A percentile compares a stretch with the other conserved stretches of the same genome.
Evolutionary conservation across 1,284 basidiomycete species (phyloP).

Genomic region (Caloboletus firmus): DNA sequence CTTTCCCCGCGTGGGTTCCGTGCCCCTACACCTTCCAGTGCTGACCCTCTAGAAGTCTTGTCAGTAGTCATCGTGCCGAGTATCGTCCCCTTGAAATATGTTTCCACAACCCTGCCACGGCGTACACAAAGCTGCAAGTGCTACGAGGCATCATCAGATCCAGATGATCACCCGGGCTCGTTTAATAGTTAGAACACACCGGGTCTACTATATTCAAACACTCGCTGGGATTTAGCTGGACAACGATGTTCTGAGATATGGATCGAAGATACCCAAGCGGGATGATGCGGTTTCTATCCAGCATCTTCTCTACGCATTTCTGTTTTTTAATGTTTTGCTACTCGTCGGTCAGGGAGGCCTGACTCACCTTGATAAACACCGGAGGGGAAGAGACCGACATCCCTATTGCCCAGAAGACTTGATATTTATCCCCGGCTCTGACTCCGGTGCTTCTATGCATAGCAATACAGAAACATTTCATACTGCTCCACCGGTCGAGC

Average conservation of each 20-base stretch:
- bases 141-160: neutral
- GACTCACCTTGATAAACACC: constrained; percentile 44
- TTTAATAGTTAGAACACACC: constrained; percentile 64
- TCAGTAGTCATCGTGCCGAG: constrained; percentile 74
- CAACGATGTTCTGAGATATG: constrained; percentile 28
- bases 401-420: constrained; percentile 21
- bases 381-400: constrained; percentile 25
- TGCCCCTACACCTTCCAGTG: neutral
- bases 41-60: constrained; percentile 47
- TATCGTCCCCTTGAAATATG: constrained; percentile 68
- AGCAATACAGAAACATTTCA: neutral
- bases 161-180: constrained; percentile 1
- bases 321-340: constrained; percentile 61
- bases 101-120: constrained; percentile 79
- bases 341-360: constrained; percentile 51
- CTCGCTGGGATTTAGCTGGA: constrained; percentile 62
- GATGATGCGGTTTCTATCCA: constrained; percentile 41
- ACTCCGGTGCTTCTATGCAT: neutral
- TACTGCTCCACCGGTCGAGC: constrained; percentile 8
- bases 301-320: constrained; percentile 57
- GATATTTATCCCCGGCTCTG: neutral
- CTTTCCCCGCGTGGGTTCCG: constrained; percentile 63
- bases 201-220: constrained; percentile 72
- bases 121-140: constrained; percentile 72
- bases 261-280: constrained; percentile 17